Conservation (phyloP, 345 rosid species). For the Melaleuca alternifolia region DNA sequence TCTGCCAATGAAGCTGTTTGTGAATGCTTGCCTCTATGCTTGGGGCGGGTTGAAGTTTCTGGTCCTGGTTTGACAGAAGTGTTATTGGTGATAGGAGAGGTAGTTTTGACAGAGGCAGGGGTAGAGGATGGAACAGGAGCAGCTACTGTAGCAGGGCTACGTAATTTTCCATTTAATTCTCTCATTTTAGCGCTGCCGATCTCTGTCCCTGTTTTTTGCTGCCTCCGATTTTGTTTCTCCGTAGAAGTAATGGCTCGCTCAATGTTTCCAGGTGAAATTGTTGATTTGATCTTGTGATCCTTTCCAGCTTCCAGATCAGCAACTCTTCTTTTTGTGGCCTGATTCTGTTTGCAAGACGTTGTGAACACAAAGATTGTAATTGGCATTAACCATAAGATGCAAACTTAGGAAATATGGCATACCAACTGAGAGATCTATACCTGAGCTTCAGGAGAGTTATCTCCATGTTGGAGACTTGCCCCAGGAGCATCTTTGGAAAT, state of each 20-base stretch:
- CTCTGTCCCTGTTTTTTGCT: not conserved
- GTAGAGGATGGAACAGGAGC: not conserved
- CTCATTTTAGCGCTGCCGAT: not conserved
- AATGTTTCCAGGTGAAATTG: not conserved
- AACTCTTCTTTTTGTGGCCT: conserved; percentile 5
- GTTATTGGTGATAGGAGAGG: not conserved
- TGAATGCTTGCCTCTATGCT: not conserved
- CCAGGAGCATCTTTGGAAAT: conserved; percentile 4
- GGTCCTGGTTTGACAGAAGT: not conserved
- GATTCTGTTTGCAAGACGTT: not conserved
- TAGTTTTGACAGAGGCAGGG: not conserved
- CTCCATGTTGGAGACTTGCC: not conserved
- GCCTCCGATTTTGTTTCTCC: not conserved
- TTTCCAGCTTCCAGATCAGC: conserved; percentile 1
- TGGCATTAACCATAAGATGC: not conserved
- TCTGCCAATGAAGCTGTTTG: not conserved
- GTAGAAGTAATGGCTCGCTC: not conserved
- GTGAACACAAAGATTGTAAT: not conserved
- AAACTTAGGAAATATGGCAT: not conserved
- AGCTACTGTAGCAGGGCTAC: not conserved
- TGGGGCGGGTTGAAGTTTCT: not conserved
- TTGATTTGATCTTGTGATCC: not conserved
- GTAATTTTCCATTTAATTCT: not conserved
- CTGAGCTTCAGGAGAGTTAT: conserved; percentile 1
- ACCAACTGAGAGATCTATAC: not conserved